Evolutionary conservation across 225 moss, liverwort and hornwort species (phyloP), one percentile per base, ranked within the genome.

Genomic region (Anthoceros angustus): DNA sequence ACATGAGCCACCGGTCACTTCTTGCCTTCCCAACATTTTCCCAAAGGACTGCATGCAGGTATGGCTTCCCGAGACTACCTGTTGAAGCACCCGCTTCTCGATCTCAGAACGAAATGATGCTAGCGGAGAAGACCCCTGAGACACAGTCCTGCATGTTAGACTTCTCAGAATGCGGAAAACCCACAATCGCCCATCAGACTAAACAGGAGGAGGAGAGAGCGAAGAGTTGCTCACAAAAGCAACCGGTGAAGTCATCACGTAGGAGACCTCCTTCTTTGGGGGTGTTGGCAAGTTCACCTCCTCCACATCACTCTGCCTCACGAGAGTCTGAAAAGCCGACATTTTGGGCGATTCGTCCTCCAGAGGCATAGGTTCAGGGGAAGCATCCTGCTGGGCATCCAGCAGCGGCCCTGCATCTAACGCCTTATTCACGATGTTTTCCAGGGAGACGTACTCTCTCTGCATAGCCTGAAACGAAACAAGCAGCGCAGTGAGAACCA

Each of bases 11-110:
- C 32, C 32, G 32, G 32, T 32, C 1, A 32, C 32, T 32, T 1
- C 1, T 32, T 32, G 32, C 1, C 32, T 32, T 32, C 32, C n/a
- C n/a, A n/a, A n/a, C n/a, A n/a, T n/a, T n/a, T n/a, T n/a, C n/a
- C 32, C 32, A 32, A 4, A 32, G 4, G 32, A 32, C 32, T 32
- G 32, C 2, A 32, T 32, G 32, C 67, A 62, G 2, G 70, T 55
- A 50, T 26, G 61, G 32, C 21, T 25, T 41, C 43, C 42, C 39
- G 38, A 12, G 4, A 10, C 40, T 55, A 94, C 93, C 90, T 98
- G 95, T 70, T 98, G 85, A 72, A 91, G 85, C 39, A 98, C 95
- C 5, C 95, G 88, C 61, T 86, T 85, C 74, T 98, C 95, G 77
- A 98, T 87, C 72, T 98, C 95, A 79, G 79, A 83, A 45, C 88